A percentile compares a stretch with the other conserved stretches of the same genome.
Evolutionary conservation across 2,329 filamentous ascomycete genomes (phyloP).

Genomic region (Alternaria sp.): DNA sequence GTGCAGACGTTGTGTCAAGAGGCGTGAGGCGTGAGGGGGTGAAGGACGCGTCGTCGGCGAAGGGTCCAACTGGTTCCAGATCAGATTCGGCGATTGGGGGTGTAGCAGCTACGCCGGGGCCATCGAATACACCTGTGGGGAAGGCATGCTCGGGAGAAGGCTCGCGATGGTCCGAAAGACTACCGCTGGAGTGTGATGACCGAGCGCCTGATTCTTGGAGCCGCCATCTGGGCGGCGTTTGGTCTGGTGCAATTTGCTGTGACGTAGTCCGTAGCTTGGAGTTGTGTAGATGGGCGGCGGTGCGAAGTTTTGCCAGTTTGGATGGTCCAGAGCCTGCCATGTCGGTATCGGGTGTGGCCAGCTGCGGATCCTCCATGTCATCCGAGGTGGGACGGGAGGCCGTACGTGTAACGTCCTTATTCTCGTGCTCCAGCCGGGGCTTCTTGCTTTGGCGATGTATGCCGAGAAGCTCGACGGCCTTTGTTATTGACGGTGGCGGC

Average conservation of each 20-base stretch:
- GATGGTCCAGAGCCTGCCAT: slow-evolving; percentile 31
- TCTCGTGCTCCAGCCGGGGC: slow-evolving; percentile 47
- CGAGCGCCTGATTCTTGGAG: slow-evolving; percentile 34
- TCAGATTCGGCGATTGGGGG: slow-evolving; percentile 79
- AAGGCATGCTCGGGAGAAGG: slow-evolving; percentile 30
- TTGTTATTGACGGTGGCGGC: slow-evolving; percentile 61
- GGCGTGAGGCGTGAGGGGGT: slow-evolving; percentile 50
- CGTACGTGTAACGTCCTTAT: slow-evolving; percentile 22
- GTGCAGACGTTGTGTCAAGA: slow-evolving; percentile 74
- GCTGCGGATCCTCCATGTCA: slow-evolving; percentile 43
- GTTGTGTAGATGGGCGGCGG: slow-evolving; percentile 23
- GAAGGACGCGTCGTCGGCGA: slow-evolving; percentile 36
- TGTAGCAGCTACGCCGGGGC: slow-evolving; percentile 69
- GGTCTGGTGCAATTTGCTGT: slow-evolving; percentile 21
- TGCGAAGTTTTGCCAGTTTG: slow-evolving; percentile 25
- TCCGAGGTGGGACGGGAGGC: slow-evolving; percentile 38
- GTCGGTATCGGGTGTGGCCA: slow-evolving; percentile 49
- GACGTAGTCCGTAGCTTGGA: slow-evolving; percentile 27
- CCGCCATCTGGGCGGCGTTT: slow-evolving; percentile 28
- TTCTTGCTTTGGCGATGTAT: slow-evolving; percentile 59
- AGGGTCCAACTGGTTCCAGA: slow-evolving; percentile 63
- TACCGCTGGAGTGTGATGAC: slow-evolving; percentile 26
- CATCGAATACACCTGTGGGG: slow-evolving; percentile 37
- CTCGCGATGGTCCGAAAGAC: slow-evolving; percentile 18
- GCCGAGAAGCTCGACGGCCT: slow-evolving; percentile 59